phyloP scores from a whole-genome alignment of 1,284 basidiomycete genomes.

The Rhodotorula sp. region DNA sequence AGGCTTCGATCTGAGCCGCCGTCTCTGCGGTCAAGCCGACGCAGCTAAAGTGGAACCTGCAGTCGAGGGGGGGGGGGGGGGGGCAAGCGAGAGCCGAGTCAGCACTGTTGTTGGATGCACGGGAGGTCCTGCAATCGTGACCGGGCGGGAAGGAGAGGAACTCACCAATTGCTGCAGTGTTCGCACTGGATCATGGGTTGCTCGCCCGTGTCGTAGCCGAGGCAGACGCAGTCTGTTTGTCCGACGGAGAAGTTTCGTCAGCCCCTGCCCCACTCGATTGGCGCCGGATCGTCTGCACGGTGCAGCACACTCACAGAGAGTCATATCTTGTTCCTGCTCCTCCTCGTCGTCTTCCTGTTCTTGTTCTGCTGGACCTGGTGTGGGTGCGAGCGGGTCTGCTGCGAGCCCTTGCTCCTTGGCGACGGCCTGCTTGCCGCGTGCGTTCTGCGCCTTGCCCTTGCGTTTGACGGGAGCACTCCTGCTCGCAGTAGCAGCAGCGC shows the following conservation, averaged over 20 bases:
- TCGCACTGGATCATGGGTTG: slow-evolving; percentile 76
- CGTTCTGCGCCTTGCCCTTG: slow-evolving; percentile 22
- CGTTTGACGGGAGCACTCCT: slow-evolving; percentile 27
- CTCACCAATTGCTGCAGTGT: slow-evolving; percentile 70
- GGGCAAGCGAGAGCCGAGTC: background rate
- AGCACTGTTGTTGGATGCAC: background rate
- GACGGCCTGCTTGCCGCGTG: slow-evolving; percentile 18
- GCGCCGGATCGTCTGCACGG: too few species aligned
- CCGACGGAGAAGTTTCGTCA: background rate
- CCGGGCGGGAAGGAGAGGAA: slow-evolving; percentile 18
- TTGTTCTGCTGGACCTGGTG: background rate
- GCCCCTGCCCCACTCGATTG: background rate
- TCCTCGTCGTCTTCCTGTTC: slow-evolving; percentile 12
- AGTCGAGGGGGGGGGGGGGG: background rate
- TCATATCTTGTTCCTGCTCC: slow-evolving; percentile 29
- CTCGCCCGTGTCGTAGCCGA: slow-evolving; percentile 61
- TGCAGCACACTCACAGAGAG: slow-evolving; percentile 30
- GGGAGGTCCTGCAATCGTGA: background rate
- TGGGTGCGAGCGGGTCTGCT: background rate
- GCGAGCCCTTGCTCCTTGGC: slow-evolving; percentile 8
- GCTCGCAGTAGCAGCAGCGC: background rate
- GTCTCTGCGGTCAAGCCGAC: slow-evolving; percentile 41
- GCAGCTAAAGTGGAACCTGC: slow-evolving; percentile 48
- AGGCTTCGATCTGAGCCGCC: slow-evolving; percentile 44
- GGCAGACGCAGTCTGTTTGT: slow-evolving; percentile 41